Conservation (phyloP, 2,329 filamentous ascomycete genomes). For the Exophiala aquamarina region DNA sequence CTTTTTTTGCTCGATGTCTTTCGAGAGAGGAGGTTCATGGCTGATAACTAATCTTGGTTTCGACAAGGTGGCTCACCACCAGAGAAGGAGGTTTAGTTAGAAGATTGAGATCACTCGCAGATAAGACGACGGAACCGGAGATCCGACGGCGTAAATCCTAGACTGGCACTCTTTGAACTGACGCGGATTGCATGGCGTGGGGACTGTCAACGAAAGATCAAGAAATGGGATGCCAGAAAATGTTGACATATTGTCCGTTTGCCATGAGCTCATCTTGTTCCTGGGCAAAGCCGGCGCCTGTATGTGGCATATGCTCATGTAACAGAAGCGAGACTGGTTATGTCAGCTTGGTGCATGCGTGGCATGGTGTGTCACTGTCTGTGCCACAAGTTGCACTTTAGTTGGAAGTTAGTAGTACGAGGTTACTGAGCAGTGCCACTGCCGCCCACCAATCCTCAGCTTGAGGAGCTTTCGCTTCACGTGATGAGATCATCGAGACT, state of each 20-base stretch:
- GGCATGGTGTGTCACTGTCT: too few relatives aligned
- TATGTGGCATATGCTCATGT: not conserved
- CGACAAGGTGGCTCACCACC: not conserved
- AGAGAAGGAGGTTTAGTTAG: not conserved
- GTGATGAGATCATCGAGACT: too few relatives aligned
- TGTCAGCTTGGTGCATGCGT: slow-evolving; percentile 10
- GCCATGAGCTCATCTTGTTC: not conserved
- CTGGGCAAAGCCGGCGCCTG: not conserved
- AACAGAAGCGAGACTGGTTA: not conserved
- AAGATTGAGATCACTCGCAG: not conserved
- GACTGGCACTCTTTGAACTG: not conserved
- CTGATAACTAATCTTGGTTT: slow-evolving; percentile 2
- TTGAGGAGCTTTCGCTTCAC: too few relatives aligned
- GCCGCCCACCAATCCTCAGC: too few relatives aligned
- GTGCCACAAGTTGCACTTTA: too few relatives aligned
- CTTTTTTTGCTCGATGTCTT: slow-evolving; percentile 12
- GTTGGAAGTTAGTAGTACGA: too few relatives aligned
- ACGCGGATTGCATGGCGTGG: not conserved
- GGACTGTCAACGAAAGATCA: not conserved
- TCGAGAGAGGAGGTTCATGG: slow-evolving; percentile 11
- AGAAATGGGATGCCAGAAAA: not conserved
- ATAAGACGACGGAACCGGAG: not conserved
- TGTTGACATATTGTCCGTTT: not conserved
- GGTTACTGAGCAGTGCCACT: too few relatives aligned
- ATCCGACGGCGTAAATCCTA: not conserved